Conservation (phyloP, 495 filamentous ascomycete species). For the Penicillium ochrochloron region DNA sequence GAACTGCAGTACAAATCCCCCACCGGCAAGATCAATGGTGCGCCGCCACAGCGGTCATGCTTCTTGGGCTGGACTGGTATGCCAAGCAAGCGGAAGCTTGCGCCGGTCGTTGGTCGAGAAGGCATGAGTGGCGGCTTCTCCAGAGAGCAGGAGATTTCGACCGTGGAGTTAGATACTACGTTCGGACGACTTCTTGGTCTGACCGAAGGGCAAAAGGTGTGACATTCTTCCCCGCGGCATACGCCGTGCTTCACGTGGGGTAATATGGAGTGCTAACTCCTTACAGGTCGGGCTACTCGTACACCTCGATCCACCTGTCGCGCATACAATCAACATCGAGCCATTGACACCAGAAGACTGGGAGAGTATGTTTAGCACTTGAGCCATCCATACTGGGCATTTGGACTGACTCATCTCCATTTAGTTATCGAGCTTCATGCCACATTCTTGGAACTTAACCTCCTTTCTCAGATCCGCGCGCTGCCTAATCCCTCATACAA, state of each 20-base stretch:
- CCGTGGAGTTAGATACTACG: conserved; percentile 87
- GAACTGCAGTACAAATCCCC: conserved; percentile 72
- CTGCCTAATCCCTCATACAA: conserved; percentile 80
- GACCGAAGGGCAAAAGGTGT: conserved; percentile 82
- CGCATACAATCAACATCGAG: conserved; percentile 93
- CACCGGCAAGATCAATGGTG: conserved; percentile 46
- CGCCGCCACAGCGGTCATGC: conserved; percentile 65
- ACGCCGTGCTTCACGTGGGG: conserved; percentile 14
- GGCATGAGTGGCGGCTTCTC: conserved; percentile 65
- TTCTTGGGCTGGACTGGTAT: conserved; percentile 97
- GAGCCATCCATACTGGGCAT: neutral
- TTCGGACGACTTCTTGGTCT: conserved; percentile 84
- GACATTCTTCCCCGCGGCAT: conserved; percentile 24
- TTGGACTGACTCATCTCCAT: conserved; percentile 17
- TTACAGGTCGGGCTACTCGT: conserved; percentile 66
- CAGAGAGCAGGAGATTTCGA: conserved; percentile 71
- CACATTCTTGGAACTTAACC: conserved; percentile 90
- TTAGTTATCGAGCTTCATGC: conserved; percentile 94
- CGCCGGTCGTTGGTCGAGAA: conserved; percentile 72
- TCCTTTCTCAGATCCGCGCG: conserved; percentile 90
- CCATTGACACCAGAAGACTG: conserved; percentile 93
- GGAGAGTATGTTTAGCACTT: conserved; percentile 64
- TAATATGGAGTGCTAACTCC: conserved; percentile 28
- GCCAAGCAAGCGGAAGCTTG: conserved; percentile 82
- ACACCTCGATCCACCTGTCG: conserved; percentile 87